phyloP scores from a whole-genome alignment of 352 stramenopile species.

The Globisporangium cystogenes region DNA sequence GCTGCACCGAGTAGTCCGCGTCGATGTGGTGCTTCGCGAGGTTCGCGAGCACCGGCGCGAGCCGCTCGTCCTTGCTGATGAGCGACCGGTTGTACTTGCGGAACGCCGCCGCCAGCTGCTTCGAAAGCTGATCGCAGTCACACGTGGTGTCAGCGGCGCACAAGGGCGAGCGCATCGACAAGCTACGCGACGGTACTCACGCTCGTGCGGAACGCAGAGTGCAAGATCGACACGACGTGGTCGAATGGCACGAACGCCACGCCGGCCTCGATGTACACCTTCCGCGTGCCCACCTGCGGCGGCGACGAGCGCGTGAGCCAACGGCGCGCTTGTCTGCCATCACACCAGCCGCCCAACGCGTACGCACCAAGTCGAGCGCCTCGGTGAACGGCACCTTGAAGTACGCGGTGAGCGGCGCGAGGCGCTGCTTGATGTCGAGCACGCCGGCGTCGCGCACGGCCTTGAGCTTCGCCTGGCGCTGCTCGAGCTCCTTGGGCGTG shows the following conservation, averaged over 20 bases:
- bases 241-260: conserved; percentile 95
- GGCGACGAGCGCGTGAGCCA: background rate
- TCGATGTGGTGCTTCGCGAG: conserved; percentile 97
- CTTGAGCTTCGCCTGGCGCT: conserved; percentile 54
- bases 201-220: conserved; percentile 88
- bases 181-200: conserved; percentile 18
- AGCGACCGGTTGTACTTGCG: conserved; percentile 86
- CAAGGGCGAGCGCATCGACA: background rate
- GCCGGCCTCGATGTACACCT: conserved; percentile 93
- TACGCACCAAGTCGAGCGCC: conserved; percentile 89
- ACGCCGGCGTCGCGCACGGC: conserved; percentile 51
- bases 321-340: background rate
- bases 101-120: conserved; percentile 86
- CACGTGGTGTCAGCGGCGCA: background rate
- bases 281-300: conserved; percentile 52
- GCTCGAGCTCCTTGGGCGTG: conserved; percentile 59
- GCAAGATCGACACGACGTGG: conserved; percentile 93
- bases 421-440: conserved; percentile 40
- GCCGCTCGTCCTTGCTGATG: conserved; percentile 90
- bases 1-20: conserved; percentile 68
- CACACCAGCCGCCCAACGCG: background rate
- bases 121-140: conserved; percentile 62
- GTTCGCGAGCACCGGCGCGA: conserved; percentile 93
- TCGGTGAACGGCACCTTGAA: conserved; percentile 98
- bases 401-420: conserved; percentile 65